These are phyloP conservation scores for Penicillium sp. DNA, from an alignment of 2,329 filamentous ascomycete species.

Conservation along the genomic window DNA sequence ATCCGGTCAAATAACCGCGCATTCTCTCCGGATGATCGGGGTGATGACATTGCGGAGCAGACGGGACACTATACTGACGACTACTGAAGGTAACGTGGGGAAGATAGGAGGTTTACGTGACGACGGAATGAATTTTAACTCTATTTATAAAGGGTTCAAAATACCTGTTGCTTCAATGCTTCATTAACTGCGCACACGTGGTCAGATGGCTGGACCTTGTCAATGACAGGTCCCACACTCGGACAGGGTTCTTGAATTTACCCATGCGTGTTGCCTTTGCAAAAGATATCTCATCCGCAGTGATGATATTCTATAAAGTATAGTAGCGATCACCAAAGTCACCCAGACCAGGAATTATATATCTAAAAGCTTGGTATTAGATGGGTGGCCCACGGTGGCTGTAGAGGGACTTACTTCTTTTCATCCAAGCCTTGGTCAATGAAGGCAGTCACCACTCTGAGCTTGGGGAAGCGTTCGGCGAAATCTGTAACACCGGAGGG, in stretches of 20 bases:
- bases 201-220: neutral
- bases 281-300: neutral
- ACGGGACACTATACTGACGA: slow-evolving; percentile 35
- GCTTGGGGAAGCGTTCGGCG: slow-evolving; percentile 82
- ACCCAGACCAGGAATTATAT: slow-evolving; percentile 90
- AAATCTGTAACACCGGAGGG: slow-evolving; percentile 91
- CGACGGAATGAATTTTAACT: slow-evolving; percentile 5
- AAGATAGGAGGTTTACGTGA: slow-evolving; percentile 21
- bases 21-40: slow-evolving; percentile 26
- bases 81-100: slow-evolving; percentile 30
- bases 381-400: neutral
- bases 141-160: neutral
- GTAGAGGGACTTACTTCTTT: slow-evolving; percentile 77
- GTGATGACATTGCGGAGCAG: slow-evolving; percentile 21
- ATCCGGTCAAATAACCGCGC: slow-evolving; percentile 25
- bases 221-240: neutral
- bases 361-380: slow-evolving; percentile 60
- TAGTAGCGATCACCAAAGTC: slow-evolving; percentile 98
- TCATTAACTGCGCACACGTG: neutral
- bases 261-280: neutral
- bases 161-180: neutral
- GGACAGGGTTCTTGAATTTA: neutral
- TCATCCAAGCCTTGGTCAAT: slow-evolving; percentile 95
- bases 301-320: slow-evolving; percentile 67
- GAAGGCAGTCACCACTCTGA: slow-evolving; percentile 93